Conservation (phyloP, 2,329 filamentous ascomycete species). For the Ophiostoma australiae region DNA sequence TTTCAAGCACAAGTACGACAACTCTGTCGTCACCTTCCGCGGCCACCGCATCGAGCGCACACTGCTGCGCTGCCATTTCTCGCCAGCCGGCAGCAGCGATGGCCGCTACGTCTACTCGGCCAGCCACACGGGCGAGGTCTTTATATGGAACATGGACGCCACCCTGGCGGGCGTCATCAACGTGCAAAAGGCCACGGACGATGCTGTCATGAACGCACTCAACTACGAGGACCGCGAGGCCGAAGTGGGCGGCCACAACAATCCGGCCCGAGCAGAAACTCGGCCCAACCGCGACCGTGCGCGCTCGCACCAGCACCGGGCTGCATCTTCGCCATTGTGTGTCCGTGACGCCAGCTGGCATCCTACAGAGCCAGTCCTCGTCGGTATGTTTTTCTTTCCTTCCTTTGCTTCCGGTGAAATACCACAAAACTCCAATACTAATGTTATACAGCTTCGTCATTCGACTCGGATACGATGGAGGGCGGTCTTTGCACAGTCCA, state of each 20-base stretch:
- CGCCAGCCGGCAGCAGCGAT: constrained; percentile 77
- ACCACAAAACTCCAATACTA: neutral
- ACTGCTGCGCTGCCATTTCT: constrained; percentile 92
- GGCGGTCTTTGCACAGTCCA: constrained; percentile 69
- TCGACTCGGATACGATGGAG: constrained; percentile 56
- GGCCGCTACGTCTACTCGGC: constrained; percentile 91
- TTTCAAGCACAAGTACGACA: constrained; percentile 75
- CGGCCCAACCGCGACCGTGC: neutral
- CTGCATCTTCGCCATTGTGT: constrained; percentile 50
- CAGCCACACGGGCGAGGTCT: constrained; percentile 82
- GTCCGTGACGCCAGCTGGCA: constrained; percentile 91
- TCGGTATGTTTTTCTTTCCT: constrained; percentile 43
- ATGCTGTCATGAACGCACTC: neutral
- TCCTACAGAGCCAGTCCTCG: constrained; percentile 74
- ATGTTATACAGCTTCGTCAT: neutral
- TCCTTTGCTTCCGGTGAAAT: neutral
- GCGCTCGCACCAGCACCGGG: constrained; percentile 12
- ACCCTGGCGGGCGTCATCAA: constrained; percentile 74
- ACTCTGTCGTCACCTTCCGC: constrained; percentile 87
- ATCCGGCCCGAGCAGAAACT: neutral
- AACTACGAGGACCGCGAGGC: constrained; percentile 17
- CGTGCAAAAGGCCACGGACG: constrained; percentile 61
- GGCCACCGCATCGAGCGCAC: constrained; percentile 87
- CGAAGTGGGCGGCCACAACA: constrained; percentile 1
- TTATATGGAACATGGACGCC: constrained; percentile 85